Evolutionary conservation across 148 eudicot genomes (phyloP), one percentile per base, ranked within the genome.

Genomic region (Arctostaphylos glauca): DNA sequence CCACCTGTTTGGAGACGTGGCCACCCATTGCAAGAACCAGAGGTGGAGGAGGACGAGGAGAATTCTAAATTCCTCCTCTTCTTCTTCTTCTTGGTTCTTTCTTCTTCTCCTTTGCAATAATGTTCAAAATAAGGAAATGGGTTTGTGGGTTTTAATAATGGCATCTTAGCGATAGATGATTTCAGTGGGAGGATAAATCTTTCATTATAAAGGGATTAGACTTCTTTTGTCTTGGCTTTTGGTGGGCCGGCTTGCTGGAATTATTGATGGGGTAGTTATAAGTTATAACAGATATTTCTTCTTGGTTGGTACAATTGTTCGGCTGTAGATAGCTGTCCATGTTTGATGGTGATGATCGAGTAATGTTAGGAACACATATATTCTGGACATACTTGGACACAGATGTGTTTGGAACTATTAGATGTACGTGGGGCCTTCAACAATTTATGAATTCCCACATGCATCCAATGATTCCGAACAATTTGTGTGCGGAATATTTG

Each of bases 21-120:
- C 87, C 90, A 38, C 99, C 99, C 99, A 96, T 96, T 52, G 53
- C 56, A 25, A 66, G 62, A 59, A 82, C 81, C 83, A 79, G 46
- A 68, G 77, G 52, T 31, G 38, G 38, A 31, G 38, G 73, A 70
- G 66, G 38, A 81, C 68, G 56, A 12, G 72, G 74, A 64, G 60
- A 77, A 74, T 60, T 60, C 25, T 18, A 13, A 80, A 80, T 14
- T 71, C 74, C 52, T 49, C 76, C 47, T 60, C 52, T 44, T 49
- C 84, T 60, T 56, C 66, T 38, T 16, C 79, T 48, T 43, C 60
- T 68, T 46, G 75, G 7, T 62, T 19, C 16, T 80, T 71, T 74
- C 81, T 53, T 47, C 74, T 31, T 52, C 48, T 55, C 9, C 7
- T 78, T 19, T 1, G 54, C 44, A 56, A 31, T 53, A 82, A 31